Evolutionary conservation across 768 basidiomycete species (phyloP).

Genomic region (Leccinum imitatum): DNA sequence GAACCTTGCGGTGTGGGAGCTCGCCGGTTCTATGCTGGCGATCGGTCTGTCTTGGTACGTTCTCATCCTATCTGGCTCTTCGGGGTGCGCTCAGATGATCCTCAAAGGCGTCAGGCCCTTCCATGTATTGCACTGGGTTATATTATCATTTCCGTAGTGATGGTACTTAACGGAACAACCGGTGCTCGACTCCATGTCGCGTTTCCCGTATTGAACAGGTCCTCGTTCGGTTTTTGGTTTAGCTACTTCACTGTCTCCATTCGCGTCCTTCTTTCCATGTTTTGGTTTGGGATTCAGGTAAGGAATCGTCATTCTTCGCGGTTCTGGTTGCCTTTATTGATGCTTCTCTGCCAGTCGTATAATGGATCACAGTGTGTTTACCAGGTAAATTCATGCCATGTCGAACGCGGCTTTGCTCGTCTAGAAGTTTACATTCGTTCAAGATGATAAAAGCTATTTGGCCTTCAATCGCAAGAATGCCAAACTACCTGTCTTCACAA

Average conservation of each 20-base stretch:
- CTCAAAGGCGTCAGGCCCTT: constrained; percentile 59
- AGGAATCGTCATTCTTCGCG: constrained; percentile 2
- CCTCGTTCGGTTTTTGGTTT: constrained; percentile 87
- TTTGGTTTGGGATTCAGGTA: constrained; percentile 80
- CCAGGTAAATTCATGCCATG: constrained; percentile 37
- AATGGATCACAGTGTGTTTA: constrained; percentile 73
- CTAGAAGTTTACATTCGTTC: background rate
- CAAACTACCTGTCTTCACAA: constrained; percentile 57
- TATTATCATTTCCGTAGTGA: constrained; percentile 65
- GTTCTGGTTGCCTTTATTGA: background rate
- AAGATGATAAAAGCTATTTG: constrained; percentile 80
- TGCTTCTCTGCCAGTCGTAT: constrained; percentile 38
- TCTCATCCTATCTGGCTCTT: background rate
- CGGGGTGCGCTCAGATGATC: background rate
- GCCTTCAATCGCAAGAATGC: constrained; percentile 65
- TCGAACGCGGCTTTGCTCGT: background rate
- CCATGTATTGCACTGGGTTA: constrained; percentile 72
- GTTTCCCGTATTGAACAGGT: constrained; percentile 77
- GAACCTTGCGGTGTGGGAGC: constrained; percentile 43
- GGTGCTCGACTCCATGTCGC: constrained; percentile 77
- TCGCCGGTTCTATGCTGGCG: constrained; percentile 74
- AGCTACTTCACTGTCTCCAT: constrained; percentile 84
- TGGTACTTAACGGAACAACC: constrained; percentile 76
- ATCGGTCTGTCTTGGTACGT: constrained; percentile 66
- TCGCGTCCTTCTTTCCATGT: constrained; percentile 71